These are phyloP conservation scores for Penicillium sp. DNA, from an alignment of 2,329 filamentous ascomycete genomes.

Conservation along the genomic window DNA sequence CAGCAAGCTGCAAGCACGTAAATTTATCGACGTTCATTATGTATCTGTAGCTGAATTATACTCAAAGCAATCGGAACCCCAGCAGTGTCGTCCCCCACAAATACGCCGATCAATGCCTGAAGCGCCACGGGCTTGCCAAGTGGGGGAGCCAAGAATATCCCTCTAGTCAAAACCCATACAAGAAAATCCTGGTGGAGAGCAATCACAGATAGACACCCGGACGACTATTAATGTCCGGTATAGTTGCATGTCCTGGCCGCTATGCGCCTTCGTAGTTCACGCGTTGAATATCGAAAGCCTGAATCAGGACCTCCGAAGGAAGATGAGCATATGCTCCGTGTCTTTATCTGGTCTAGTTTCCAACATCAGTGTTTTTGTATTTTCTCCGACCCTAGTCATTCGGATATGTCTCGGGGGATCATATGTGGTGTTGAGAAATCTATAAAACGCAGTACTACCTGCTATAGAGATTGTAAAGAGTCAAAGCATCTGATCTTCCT, in stretches of 20 bases:
- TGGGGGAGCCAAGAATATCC: conserved; percentile 1
- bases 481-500: not conserved
- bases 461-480: not conserved
- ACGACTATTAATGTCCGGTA: not conserved
- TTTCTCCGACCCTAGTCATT: not conserved
- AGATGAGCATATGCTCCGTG: conserved; percentile 14
- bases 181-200: not conserved
- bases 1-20: too few relatives aligned
- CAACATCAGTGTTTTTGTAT: not conserved
- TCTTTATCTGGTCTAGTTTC: conserved; percentile 12
- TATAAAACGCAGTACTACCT: not conserved
- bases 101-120: conserved; percentile 18
- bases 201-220: not conserved
- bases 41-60: too few relatives aligned
- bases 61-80: not conserved
- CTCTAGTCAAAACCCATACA: not conserved
- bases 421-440: not conserved
- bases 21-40: too few relatives aligned
- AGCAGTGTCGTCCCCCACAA: not conserved
- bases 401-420: not conserved
- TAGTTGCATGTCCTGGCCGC: not conserved
- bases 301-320: not conserved
- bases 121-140: conserved; percentile 14
- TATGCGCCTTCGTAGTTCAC: too few relatives aligned
- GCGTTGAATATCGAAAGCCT: not conserved